Evolutionary conservation across 75 land plant genomes (phyloP), one percentile per base, ranked within the genome.

Genomic region (Selaginella tamariscina): DNA sequence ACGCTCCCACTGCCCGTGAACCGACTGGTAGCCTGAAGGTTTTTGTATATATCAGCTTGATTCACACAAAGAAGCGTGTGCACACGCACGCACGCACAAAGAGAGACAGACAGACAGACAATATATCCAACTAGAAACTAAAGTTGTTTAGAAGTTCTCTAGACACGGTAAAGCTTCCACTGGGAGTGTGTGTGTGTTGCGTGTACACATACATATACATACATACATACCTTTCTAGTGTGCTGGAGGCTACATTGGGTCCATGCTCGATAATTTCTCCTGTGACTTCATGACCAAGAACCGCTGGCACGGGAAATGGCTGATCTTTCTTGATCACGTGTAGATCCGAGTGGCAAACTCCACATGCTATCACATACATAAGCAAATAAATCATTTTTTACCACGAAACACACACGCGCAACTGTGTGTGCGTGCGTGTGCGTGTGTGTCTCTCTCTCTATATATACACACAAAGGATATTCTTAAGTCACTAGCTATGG

Each of bases 181-280:
- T n/a, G n/a, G n/a, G n/a, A n/a, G n/a, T n/a, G n/a, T n/a, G n/a
- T n/a, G n/a, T n/a, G n/a, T n/a, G n/a, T n/a, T n/a, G n/a, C n/a
- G n/a, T n/a, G n/a, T n/a, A n/a, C n/a, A n/a, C n/a, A n/a, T n/a
- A n/a, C n/a, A n/a, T n/a, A n/a, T n/a, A n/a, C n/a, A n/a, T n/a
- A n/a, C n/a, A n/a, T n/a, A n/a, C n/a, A 39, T 27, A 89, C 98
- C 95, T 93, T 65, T 85, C 57, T 21, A 74, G 32, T 2, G 80
- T 82, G 55, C 76, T 79, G 59, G 31, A 44, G 66, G 89, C 96
- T 1, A 95, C 86, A 39, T 83, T 83, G 5, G 81, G 71, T 24
- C 96, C 98, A 77, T 85, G 87, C 54, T 93, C 98, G 56, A 93
- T 83, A 30, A 93, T 86, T 60, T 93, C 98, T 23, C 98, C 98